Base-by-base conservation (phyloP, 768 basidiomycete species). In the Strobilomyces echinocephalus region DNA sequence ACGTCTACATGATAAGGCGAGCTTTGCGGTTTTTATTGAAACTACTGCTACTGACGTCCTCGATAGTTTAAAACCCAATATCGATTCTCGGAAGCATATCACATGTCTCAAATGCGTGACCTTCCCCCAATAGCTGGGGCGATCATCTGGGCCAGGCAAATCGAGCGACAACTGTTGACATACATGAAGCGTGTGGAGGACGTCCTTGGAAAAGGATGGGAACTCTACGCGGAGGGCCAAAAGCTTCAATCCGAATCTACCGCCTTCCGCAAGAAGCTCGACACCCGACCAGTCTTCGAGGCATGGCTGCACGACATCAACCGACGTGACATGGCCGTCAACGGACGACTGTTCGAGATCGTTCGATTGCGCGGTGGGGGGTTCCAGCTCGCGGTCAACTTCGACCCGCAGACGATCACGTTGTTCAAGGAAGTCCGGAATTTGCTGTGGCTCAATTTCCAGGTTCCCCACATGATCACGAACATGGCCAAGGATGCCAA, bases 181-280 rank as follows among this genome's bases (percentile, higher is more conserved):
- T 97, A 98, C 75, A 99, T 99, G 95, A 95, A 95, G 69, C 88
- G 95, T 15, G 95, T 98, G 47, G 97, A 98, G 65, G 95, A 98
- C 68, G 97, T 99, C 3, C 84, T 99, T 8, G 90, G 95, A 6
- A 95, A 93, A 70, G 95, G 93, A 8, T 99, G 97, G 95, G 95
- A 97, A 65, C 84, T 93, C 55, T 98, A 99, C 61, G 95, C 95
- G n/a, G 97, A 99, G 63, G 97, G 97, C 7, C 94, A 97, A 71
- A 95, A 94, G 63, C 85, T 99, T 1, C 93, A 97, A 63, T 85
- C 87, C 28, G 97, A 98, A 70, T 87, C 84, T 43, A 75, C 82
- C 5, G 88, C 92, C 0, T 99, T 99, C 81, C 84, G 92, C 43
- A 91, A 90, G 71, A 99, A 98, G 72, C 85, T 98, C 45, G 94